Base-by-base conservation (phyloP, 768 basidiomycete genomes). In the Termitomyces sp. region DNA sequence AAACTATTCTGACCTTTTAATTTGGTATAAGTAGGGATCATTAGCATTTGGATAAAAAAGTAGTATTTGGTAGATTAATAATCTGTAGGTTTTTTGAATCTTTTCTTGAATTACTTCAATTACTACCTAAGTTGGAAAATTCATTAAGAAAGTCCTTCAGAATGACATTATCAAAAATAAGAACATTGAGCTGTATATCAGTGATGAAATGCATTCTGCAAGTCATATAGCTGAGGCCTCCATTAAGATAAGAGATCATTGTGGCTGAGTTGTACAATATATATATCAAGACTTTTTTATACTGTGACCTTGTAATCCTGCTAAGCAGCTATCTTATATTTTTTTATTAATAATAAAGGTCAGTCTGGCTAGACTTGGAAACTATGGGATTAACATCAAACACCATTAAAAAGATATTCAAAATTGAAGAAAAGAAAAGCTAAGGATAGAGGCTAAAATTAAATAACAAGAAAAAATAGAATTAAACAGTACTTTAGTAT, bases 41-140 rank as follows among this genome's bases (percentile, higher is more conserved):
- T 38, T n/a, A n/a, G n/a, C n/a, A n/a, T 37, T 38, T 15, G 14
- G 37, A 19, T 19, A 35, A 35, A 35, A 35, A 35, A 35, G 31
- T 33, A 35, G 35, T 35, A 35, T 33, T 33, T 33, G 35, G 35
- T 11, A 12, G 35, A 35, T 12, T 14, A 35, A 35, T 11, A 35
- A 33, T 33, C 31, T 9, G 31, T 33, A 35, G 35, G 35, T 35
- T 33, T 48, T 48, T 48, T 48, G 10, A 48, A 48, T 48, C 47
- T 48, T 48, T 48, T 48, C 47, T 48, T 48, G n/a, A n/a, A n/a
- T n/a, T n/a, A n/a, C 50, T 51, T 14, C 19, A 47, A 49, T 19
- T 12, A 26, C n/a, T 19, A 63, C 71, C 57, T 55, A 79, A 70
- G 79, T 76, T 19, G 78, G 71, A 55, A 74, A 75, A 3, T 71